These are phyloP conservation scores for Chytridium lagenaria DNA, from an alignment of 371 early-diverging fungal genomes.

Conservation along the genomic window DNA sequence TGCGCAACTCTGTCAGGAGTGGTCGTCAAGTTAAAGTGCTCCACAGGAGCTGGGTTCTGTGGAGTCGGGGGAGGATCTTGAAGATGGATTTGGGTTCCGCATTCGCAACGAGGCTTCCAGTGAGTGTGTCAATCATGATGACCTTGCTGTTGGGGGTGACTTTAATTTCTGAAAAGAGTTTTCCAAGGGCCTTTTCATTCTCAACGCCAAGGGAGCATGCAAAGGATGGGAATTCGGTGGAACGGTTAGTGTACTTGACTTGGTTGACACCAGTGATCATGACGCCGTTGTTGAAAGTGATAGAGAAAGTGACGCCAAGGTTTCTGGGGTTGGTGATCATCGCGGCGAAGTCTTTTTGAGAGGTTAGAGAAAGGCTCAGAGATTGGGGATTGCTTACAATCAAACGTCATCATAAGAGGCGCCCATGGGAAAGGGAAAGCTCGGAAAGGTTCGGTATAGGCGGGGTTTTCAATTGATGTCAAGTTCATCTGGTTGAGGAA, in stretches of 20 bases:
- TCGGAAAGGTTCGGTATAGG: neutral
- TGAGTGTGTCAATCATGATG: conserved; percentile 3
- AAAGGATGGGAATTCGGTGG: neutral
- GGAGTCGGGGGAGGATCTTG: neutral
- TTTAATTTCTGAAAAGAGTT: neutral
- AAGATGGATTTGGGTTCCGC: neutral
- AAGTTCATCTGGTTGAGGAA: neutral
- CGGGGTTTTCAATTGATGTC: neutral
- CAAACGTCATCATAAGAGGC: neutral
- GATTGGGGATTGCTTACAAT: neutral
- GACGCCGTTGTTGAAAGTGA: conserved; percentile 1
- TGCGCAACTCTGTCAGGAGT: neutral
- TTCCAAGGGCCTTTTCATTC: conserved; percentile 7
- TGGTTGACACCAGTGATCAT: conserved; percentile 8
- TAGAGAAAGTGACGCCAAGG: neutral
- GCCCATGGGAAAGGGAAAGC: too few species aligned
- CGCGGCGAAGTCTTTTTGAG: neutral
- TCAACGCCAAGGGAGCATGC: neutral
- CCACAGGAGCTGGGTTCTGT: neutral
- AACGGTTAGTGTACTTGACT: neutral
- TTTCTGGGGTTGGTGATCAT: neutral
- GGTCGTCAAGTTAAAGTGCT: neutral
- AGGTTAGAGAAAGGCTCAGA: too few species aligned
- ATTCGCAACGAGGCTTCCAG: neutral
- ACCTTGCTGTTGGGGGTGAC: neutral